phyloP scores from a whole-genome alignment of 1,284 basidiomycete genomes.

The Puccinia novopanici region DNA sequence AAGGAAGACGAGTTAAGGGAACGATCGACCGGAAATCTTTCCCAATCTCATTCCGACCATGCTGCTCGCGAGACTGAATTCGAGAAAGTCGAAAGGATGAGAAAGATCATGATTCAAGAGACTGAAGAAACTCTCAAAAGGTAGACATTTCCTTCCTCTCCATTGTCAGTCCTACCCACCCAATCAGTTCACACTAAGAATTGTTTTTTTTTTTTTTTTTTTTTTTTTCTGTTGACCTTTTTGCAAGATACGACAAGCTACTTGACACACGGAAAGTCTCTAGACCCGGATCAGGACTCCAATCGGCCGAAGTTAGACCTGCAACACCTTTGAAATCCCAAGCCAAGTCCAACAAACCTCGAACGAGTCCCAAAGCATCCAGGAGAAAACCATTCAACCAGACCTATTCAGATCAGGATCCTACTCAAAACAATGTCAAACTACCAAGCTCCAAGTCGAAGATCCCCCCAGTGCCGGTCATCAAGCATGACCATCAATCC shows the following conservation, averaged over 20 bases:
- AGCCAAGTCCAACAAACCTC: conserved; percentile 6
- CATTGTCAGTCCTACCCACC: background rate
- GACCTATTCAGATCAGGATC: conserved; percentile 4
- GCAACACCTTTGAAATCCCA: conserved; percentile 15
- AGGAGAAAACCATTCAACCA: conserved; percentile 12
- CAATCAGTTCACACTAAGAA: background rate
- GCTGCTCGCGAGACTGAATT: conserved; percentile 31
- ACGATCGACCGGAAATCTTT: background rate
- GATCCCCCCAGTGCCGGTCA: background rate
- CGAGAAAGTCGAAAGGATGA: conserved; percentile 48
- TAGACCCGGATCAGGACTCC: background rate
- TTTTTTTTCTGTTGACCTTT: background rate
- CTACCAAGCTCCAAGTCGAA: conserved; percentile 11
- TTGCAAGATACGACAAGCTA: conserved; percentile 40
- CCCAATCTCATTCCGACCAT: conserved; percentile 13
- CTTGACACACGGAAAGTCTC: conserved; percentile 38
- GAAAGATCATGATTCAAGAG: conserved; percentile 46
- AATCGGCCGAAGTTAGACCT: conserved; percentile 15
- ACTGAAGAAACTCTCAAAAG: conserved; percentile 49
- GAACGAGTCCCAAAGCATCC: conserved; percentile 17
- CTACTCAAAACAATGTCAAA: background rate
- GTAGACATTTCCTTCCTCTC: background rate
- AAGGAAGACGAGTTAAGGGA: conserved; percentile 46
- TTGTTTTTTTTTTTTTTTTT: background rate
- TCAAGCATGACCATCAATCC: background rate